Evolutionary conservation across 257 asterid genomes (phyloP).

Genomic region (Plantago major): DNA sequence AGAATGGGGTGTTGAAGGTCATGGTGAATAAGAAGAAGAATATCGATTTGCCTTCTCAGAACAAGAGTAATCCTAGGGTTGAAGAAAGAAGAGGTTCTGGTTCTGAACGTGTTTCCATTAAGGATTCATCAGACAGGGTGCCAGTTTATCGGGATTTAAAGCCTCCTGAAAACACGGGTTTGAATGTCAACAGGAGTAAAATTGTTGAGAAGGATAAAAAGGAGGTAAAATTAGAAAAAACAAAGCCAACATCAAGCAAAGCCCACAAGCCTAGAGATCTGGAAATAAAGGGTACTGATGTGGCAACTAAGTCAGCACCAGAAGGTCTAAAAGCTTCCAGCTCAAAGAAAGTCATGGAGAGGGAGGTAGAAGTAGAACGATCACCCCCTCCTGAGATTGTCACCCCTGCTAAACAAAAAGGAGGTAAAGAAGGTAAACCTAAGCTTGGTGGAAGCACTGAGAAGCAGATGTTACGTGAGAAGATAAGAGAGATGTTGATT

Average conservation of each 20-base stretch:
- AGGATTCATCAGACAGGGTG: conserved; percentile 27
- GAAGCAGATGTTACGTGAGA: conserved; percentile 84
- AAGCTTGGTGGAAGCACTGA: conserved; percentile 87
- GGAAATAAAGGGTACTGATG: conserved; percentile 51
- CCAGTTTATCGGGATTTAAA: conserved; percentile 32
- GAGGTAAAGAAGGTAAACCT: conserved; percentile 46
- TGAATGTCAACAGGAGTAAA: conserved; percentile 32
- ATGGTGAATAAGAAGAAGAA: conserved; percentile 85
- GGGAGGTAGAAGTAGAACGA: conserved; percentile 34
- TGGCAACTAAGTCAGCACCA: conserved; percentile 63
- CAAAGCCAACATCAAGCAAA: conserved; percentile 32
- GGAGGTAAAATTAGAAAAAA: conserved; percentile 37
- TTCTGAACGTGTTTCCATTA: conserved; percentile 37
- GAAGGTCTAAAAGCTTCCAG: conserved; percentile 45
- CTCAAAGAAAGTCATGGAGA: conserved; percentile 53
- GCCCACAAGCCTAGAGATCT: conserved; percentile 31
- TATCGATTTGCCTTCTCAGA: conserved; percentile 36
- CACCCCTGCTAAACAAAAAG: conserved; percentile 37
- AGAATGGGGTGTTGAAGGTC: conserved; percentile 92
- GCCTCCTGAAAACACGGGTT: conserved; percentile 38
- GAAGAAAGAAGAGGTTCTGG: conserved; percentile 42
- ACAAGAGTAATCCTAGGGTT: conserved; percentile 32
- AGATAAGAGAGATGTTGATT: conserved; percentile 75
- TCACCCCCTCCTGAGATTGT: conserved; percentile 32
- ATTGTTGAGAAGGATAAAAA: conserved; percentile 34